phyloP scores from a whole-genome alignment of 176 grass and related monocot species.

The Oryza rufipogon region DNA sequence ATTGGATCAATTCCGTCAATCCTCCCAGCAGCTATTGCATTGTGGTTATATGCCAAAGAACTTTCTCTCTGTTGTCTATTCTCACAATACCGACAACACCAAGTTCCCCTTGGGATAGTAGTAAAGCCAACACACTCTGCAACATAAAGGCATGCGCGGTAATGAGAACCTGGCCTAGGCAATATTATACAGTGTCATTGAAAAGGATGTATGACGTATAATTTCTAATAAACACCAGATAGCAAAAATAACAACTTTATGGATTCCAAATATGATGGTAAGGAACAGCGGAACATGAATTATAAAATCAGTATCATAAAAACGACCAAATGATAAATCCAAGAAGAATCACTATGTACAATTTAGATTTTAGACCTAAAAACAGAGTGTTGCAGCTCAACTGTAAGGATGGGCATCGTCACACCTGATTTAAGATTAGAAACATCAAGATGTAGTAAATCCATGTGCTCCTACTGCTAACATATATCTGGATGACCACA shows the following conservation, averaged over 20 bases:
- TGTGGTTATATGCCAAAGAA: constrained; percentile 83
- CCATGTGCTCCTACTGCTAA: constrained; percentile 13
- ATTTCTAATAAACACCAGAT: not conserved
- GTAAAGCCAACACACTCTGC: constrained; percentile 83
- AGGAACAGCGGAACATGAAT: too few relatives aligned
- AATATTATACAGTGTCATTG: not conserved
- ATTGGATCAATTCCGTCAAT: constrained; percentile 92
- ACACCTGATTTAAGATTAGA: too few relatives aligned
- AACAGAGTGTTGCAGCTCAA: too few relatives aligned
- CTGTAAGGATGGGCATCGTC: too few relatives aligned
- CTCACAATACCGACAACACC: constrained; percentile 93
- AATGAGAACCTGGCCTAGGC: constrained; percentile 11
- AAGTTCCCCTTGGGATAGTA: constrained; percentile 58
- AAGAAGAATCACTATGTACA: too few relatives aligned
- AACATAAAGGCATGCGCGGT: constrained; percentile 10
- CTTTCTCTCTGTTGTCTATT: constrained; percentile 85
- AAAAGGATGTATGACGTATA: constrained; percentile 19
- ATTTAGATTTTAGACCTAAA: too few relatives aligned
- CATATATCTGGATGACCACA: constrained; percentile 7
- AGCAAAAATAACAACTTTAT: too few relatives aligned
- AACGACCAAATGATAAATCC: too few relatives aligned
- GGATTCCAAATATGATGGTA: too few relatives aligned
- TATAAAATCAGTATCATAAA: too few relatives aligned
- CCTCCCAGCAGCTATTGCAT: constrained; percentile 96
- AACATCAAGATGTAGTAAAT: not conserved